Conservation (phyloP, 257 asterid species). For the Solanum ahanhuiri region DNA sequence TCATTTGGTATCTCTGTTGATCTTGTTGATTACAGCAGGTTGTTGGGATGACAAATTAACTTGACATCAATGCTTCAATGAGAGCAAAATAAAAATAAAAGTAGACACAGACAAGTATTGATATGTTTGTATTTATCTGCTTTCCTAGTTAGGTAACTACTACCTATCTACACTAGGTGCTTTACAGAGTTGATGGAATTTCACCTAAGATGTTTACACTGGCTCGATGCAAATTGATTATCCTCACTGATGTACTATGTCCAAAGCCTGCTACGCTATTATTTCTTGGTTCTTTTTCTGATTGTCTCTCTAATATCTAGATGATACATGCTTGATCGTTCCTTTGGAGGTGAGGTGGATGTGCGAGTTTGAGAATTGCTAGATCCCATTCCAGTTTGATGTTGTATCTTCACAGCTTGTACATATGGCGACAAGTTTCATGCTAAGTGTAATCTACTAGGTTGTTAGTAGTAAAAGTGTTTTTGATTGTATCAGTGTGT, state of each 20-base stretch:
- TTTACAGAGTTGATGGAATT: neutral
- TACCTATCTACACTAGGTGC: neutral
- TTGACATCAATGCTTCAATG: neutral
- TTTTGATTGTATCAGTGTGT: neutral
- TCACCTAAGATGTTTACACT: neutral
- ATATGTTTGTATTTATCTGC: neutral
- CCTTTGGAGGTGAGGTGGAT: neutral
- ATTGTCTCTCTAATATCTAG: slow-evolving; percentile 1
- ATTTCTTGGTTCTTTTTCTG: neutral
- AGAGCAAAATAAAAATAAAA: neutral
- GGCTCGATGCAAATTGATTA: neutral
- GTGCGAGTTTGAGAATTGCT: neutral
- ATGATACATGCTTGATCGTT: slow-evolving; percentile 11
- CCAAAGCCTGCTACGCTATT: neutral
- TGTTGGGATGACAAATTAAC: neutral
- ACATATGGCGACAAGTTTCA: neutral
- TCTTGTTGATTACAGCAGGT: neutral
- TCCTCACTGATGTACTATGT: neutral
- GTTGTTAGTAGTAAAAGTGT: neutral
- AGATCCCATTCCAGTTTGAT: neutral
- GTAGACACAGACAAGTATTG: neutral
- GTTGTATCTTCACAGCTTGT: neutral
- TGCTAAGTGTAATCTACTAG: neutral
- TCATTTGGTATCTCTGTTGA: neutral
- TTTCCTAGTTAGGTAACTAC: neutral